These are phyloP conservation scores for Cystobasidium ongulense DNA, from an alignment of 768 basidiomycete species.

Conservation along the genomic window DNA sequence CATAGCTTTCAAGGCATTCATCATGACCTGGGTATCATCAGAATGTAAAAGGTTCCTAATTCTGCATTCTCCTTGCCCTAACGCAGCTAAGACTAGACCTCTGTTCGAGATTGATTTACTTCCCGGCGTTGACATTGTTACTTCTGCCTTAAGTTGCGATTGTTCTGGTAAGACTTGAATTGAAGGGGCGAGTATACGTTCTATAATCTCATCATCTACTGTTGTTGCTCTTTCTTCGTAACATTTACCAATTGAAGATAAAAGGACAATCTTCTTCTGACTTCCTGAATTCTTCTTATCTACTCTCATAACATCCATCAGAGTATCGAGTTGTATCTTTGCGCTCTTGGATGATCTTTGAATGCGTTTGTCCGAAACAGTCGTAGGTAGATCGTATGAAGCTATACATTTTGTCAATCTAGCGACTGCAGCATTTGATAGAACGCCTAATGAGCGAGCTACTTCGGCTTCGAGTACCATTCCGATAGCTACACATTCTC, in stretches of 20 bases:
- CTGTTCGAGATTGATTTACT: constrained; percentile 95
- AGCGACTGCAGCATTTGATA: constrained; percentile 85
- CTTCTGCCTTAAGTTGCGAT: constrained; percentile 40
- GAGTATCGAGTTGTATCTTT: constrained; percentile 62
- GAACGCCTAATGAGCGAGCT: constrained; percentile 73
- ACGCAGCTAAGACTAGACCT: constrained; percentile 82
- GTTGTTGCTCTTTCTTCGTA: constrained; percentile 83
- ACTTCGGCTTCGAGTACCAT: constrained; percentile 97
- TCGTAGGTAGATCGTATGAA: constrained; percentile 80
- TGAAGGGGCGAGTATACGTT: constrained; percentile 70
- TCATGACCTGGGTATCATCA: constrained; percentile 99
- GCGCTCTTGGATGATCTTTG: constrained; percentile 60
- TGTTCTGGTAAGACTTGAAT: constrained; percentile 56
- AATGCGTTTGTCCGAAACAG: constrained; percentile 69
- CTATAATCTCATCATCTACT: constrained; percentile 71
- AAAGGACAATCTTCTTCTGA: constrained; percentile 86
- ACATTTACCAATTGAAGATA: constrained; percentile 82
- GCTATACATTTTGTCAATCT: constrained; percentile 78
- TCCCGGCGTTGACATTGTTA: constrained; percentile 84
- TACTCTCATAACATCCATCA: constrained; percentile 75
- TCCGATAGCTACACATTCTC: constrained; percentile 89
- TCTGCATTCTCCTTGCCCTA: constrained; percentile 77
- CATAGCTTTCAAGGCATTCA: constrained; percentile 79
- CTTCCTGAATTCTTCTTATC: constrained; percentile 96
- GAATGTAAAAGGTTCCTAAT: constrained; percentile 87